Conservation (phyloP, 1,284 basidiomycete species). For the Sphagnurus paluster region DNA sequence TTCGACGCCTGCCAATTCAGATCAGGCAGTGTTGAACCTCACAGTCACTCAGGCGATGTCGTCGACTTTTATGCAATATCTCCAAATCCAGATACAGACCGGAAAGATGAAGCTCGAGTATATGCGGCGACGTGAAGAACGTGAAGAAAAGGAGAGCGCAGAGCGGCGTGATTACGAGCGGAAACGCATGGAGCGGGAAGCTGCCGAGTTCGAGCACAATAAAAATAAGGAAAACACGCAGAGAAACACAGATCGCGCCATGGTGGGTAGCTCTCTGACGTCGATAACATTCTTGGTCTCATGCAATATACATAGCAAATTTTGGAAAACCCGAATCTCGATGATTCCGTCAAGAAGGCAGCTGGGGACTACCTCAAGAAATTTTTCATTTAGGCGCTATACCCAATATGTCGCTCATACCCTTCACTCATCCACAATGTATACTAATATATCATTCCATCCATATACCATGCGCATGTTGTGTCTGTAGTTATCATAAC, state of each 20-base stretch:
- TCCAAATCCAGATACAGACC: conserved; percentile 58
- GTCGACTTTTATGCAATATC: conserved; percentile 53
- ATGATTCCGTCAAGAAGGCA: conserved; percentile 58
- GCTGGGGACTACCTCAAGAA: conserved; percentile 70
- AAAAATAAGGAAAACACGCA: conserved; percentile 52
- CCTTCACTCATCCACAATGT: conserved; percentile 4
- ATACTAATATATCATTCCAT: conserved; percentile 2
- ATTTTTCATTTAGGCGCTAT: conserved; percentile 36
- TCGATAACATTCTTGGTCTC: not conserved
- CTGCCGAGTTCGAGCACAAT: conserved; percentile 50
- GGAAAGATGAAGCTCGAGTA: conserved; percentile 65
- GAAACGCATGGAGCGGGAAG: conserved; percentile 46
- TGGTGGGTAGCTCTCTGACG: conserved; percentile 35
- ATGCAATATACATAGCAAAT: conserved; percentile 39
- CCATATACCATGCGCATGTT: not conserved
- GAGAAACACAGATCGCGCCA: conserved; percentile 63
- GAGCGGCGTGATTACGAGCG: conserved; percentile 50
- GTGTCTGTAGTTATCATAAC: conserved; percentile 1
- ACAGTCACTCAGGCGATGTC: conserved; percentile 58
- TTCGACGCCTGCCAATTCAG: conserved; percentile 23
- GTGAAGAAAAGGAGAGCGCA: conserved; percentile 56
- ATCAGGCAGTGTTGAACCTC: conserved; percentile 46
- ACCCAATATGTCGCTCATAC: too few relatives aligned
- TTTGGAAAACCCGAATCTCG: conserved; percentile 52
- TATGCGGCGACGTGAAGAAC: conserved; percentile 58